These are phyloP conservation scores for Rubus idaeus DNA, from an alignment of 306 rosid genomes.

Conservation along the genomic window DNA sequence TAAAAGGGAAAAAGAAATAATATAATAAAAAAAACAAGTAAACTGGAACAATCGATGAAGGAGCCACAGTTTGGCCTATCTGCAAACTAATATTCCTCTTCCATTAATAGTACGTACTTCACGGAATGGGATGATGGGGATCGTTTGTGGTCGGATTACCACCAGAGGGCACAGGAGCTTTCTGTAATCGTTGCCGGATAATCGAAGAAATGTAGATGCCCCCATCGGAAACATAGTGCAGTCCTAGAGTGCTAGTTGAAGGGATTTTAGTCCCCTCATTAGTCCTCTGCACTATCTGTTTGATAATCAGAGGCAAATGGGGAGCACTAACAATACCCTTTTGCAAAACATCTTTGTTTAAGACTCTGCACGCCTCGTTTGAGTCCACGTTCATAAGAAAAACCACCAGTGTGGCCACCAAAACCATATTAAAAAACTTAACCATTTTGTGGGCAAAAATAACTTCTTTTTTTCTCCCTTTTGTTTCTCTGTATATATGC, in stretches of 20 bases:
- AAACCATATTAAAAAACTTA: not conserved
- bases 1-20: too few species aligned
- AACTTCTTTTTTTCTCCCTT: too few species aligned
- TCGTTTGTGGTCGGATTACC: not conserved
- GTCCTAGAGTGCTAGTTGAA: not conserved
- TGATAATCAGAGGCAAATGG: not conserved
- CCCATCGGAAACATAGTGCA: not conserved
- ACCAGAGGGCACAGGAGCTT: not conserved
- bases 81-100: too few species aligned
- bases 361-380: constrained; percentile 1
- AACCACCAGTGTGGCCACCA: not conserved
- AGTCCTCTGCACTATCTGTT: not conserved
- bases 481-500: too few species aligned
- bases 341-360: not conserved
- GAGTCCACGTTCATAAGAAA: not conserved
- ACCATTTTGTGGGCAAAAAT: not conserved
- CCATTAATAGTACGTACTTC: not conserved
- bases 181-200: not conserved
- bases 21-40: too few species aligned
- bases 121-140: not conserved
- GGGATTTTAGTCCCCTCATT: not conserved
- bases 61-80: too few species aligned
- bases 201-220: not conserved
- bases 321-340: not conserved
- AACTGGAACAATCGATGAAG: too few species aligned